Evolutionary conservation across 306 rosid genomes (phyloP), one percentile per base, ranked within the genome.

Genomic region (Prosopis cineraria): DNA sequence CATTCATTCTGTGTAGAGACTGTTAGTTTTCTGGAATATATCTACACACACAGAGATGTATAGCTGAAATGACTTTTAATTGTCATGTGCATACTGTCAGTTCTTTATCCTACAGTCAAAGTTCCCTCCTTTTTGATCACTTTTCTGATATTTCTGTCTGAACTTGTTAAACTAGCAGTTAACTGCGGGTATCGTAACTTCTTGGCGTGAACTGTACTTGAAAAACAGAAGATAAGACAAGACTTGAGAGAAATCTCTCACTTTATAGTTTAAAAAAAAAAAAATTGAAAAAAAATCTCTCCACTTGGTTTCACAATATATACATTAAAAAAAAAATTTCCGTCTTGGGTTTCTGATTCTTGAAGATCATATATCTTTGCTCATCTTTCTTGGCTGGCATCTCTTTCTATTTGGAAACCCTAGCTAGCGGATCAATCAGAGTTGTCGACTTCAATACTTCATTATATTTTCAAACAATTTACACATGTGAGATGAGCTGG

Each of bases 31-130:
- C 24, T 81, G 76, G 70, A 75, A 76, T 79, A 44, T 74, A 25
- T 58, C 0, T 13, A 43, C 12, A 12, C 3, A 43, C 12, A 12
- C 3, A 3, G 5, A 16, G 0, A 24, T 24, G 66, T 79, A 86
- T 78, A 76, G 85, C 74, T 84, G 88, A 89, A 81, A 81, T 86
- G 90, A 87, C 84, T 78, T 86, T 13, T 70, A 72, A 68, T 64
- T 63, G 89, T 76, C 89, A 87, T 83, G 72, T 44, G 74, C 64
- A 69, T 52, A 77, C 58, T 77, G 80, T 50, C 85, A 56, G 74
- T 82, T 64, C 74, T 84, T 80, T 81, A 75, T 72, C 80, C 79
- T 58, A 74, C 91, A 67, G 82, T 82, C 80, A 69, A 66, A 70
- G 59, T 87, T 70, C 65, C 66, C 29, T 62, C 39, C 67, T 64